phyloP scores from a whole-genome alignment of 768 basidiomycete genomes.

The Lepiota brunneoincarnata region DNA sequence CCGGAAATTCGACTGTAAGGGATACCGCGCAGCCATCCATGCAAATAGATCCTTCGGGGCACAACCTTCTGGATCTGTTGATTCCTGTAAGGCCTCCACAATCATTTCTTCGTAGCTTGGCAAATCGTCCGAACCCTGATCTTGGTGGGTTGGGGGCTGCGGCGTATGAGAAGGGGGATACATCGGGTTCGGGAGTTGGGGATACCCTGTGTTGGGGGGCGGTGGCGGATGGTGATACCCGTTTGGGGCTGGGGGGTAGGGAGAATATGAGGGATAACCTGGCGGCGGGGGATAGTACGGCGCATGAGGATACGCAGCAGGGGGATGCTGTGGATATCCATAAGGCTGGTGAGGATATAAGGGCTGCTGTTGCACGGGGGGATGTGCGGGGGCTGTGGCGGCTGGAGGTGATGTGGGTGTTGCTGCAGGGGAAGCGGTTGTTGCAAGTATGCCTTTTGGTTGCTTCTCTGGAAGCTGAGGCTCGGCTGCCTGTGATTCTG shows the following conservation, averaged over 20 bases:
- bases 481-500: conserved; percentile 17
- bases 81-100: conserved; percentile 69
- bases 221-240: conserved; percentile 39
- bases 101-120: conserved; percentile 94
- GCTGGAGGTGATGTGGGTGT: conserved; percentile 18
- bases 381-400: conserved; percentile 13
- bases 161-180: conserved; percentile 22
- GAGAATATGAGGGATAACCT: conserved; percentile 39
- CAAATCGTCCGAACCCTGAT: conserved; percentile 46
- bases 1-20: conserved; percentile 84
- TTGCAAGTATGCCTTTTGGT: conserved; percentile 4
- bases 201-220: conserved; percentile 32
- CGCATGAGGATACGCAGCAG: conserved; percentile 60
- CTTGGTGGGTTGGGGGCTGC: conserved; percentile 25
- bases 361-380: conserved; percentile 17
- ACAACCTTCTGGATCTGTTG: conserved; percentile 68
- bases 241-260: conserved; percentile 32
- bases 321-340: conserved; percentile 41
- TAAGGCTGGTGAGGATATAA: conserved; percentile 56
- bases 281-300: conserved; percentile 60
- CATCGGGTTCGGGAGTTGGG: conserved; percentile 27
- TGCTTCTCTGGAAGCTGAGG: conserved; percentile 21
- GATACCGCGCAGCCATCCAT: conserved; percentile 83
- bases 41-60: conserved; percentile 81
- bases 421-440: conserved; percentile 12